Evolutionary conservation across 2,329 filamentous ascomycete species (phyloP).

Genomic region (Cercospora beticola): DNA sequence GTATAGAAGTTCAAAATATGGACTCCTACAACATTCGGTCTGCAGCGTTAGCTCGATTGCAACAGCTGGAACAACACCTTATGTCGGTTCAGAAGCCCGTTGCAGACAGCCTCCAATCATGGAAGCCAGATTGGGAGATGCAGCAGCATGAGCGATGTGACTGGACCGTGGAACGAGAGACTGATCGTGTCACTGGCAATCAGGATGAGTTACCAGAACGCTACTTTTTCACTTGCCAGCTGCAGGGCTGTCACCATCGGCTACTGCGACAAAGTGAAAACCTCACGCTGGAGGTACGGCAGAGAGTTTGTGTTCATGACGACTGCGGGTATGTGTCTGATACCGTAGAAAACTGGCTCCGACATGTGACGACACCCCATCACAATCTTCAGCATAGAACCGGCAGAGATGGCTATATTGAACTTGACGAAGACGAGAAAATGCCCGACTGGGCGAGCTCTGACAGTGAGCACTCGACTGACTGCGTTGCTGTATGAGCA

Average conservation of each 20-base stretch:
- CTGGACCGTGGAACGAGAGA: constrained; percentile 12
- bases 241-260: constrained; percentile 16
- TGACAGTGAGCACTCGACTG: constrained; percentile 11
- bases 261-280: constrained; percentile 16
- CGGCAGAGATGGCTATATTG: neutral
- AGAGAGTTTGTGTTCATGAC: constrained; percentile 21
- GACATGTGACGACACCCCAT: constrained; percentile 18
- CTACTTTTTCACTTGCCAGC: constrained; percentile 17
- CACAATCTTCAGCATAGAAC: constrained; percentile 7
- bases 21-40: neutral
- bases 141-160: constrained; percentile 16
- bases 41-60: constrained; percentile 12
- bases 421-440: neutral
- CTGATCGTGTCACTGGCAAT: neutral
- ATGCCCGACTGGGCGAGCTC: neutral
- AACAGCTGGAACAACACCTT: constrained; percentile 12
- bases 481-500: neutral
- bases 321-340: constrained; percentile 21
- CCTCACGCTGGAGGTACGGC: constrained; percentile 13
- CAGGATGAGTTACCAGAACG: constrained; percentile 3
- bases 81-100: neutral
- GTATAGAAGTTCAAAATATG: neutral
- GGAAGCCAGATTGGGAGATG: constrained; percentile 15
- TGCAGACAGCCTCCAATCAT: neutral
- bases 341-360: constrained; percentile 18